A percentile compares a stretch with the other conserved stretches of the same genome.
Evolutionary conservation across 495 filamentous ascomycete species (phyloP).

Genomic region (Lepidopterella palustris): DNA sequence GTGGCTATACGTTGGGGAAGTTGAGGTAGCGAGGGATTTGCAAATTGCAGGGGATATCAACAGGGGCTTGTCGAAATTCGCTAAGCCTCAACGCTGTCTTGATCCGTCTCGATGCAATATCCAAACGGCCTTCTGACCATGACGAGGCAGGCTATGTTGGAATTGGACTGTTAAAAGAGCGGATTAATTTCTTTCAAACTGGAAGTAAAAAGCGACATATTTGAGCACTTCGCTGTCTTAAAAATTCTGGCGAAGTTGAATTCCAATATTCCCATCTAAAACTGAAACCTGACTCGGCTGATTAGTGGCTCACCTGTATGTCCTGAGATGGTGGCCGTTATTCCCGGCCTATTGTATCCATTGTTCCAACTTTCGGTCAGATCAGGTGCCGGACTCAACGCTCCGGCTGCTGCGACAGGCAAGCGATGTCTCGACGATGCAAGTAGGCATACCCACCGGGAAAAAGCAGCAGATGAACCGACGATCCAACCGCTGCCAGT

Average conservation of each 20-base stretch:
- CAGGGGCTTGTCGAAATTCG: background rate
- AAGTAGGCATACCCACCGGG: background rate
- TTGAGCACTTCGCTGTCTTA: too few species aligned
- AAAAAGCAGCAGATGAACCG: too few species aligned
- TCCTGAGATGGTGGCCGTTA: background rate
- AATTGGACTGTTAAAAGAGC: background rate
- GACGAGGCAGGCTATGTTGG: too few species aligned
- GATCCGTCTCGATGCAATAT: background rate
- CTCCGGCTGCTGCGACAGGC: too few species aligned
- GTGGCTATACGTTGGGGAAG: background rate
- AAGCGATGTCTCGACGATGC: background rate
- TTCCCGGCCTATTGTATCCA: background rate
- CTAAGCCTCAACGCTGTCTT: background rate
- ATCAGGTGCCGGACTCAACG: background rate
- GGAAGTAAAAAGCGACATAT: too few species aligned
- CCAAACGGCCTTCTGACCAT: too few species aligned
- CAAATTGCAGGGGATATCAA: background rate
- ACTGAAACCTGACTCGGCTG: too few species aligned
- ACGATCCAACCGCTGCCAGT: too few species aligned
- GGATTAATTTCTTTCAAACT: too few species aligned
- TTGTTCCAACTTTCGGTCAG: background rate
- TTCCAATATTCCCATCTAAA: too few species aligned
- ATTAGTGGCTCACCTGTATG: background rate
- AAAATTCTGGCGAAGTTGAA: too few species aligned
- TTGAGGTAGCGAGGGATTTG: background rate